Base-by-base conservation (phyloP, 139 green algal genomes). In the Tetratostichococcus sp. region DNA sequence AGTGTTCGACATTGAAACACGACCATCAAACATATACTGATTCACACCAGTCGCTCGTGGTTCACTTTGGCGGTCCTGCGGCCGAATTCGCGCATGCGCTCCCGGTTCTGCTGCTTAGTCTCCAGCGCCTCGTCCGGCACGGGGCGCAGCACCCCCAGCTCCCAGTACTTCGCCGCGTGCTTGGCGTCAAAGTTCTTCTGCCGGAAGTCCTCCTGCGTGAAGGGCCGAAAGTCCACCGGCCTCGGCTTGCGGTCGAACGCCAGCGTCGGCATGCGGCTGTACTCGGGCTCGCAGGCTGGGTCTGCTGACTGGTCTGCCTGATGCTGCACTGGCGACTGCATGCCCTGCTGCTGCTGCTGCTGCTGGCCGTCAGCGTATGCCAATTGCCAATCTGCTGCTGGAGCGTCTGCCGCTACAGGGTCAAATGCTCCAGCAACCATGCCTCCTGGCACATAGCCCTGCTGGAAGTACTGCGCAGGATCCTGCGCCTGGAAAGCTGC, bases 81-180 rank as follows among this genome's bases (percentile, higher is more conserved):
- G 25, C 83, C 79, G 69, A 92, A 73, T 70, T 83, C 73, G 65
- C 86, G 85, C 50, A 92, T 65, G 0, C 72, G 70, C 67, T 93
- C 85, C 26, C 76, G 75, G n/a, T 84, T 81, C 77, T 89, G 80
- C 19, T 79, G 69, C 81, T 89, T 73, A 16, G 67, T 42, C 71
- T 43, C 28, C 81, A 91, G 79, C 75, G 90, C 80, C 42, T 84
- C 77, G 35, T 91, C 83, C 28, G 86, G 75, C 28, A 89, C 83
- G 0, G 87, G 85, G 1, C 90, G 90, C 59, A 95, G 79, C 30
- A 76, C 79, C 8, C 91, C 91, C 34, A 96, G 82, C 81, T 89
- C 43, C 87, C 86, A 94, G 74, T 94, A 94, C 42, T 83, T 14
- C 67, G 76, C 33, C 65, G 70, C 67, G 4, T 76, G 76, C 83